Evolutionary conservation across 1,284 basidiomycete species (phyloP), one percentile per base, ranked within the genome.

Genomic region (Cutaneotrichosporon dermatis): DNA sequence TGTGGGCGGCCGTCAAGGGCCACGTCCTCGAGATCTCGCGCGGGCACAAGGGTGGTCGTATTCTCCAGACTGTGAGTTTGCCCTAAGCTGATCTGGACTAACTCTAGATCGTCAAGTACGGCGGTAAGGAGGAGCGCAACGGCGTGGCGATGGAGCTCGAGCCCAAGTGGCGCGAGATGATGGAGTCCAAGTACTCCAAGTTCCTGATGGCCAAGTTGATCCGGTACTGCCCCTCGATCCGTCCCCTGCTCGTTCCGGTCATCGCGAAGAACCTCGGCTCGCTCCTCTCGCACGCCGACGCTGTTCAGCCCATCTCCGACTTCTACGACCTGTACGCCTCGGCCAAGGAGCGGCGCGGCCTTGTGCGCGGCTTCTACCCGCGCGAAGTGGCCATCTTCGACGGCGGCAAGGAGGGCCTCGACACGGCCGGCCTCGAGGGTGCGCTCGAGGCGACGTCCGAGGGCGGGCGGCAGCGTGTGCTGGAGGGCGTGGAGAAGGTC

Each of bases 121-220:
- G 91, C 2, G 81, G 83, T n/a, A 86, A 87, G 76, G 84, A 83
- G 67, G 87, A 91, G 74, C 77, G 90, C 52, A 83, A 89, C 44
- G 86, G 89, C 71, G 83, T 94, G 51, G 91, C 90, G 0, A 78
- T 79, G 35, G 91, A 94, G 77, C 81, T 94, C 54, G 86, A 88
- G 73, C 90, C 90, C 4, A 82, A 83, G 61, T 93, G 86, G 74
- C 83, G 82, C 69, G 85, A 86, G 42, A 82, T 93, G 63, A 86
- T 86, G 54, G 88, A 90, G 76, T 89, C 85, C 71, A 90, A 88
- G 78, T 94, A 94, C 76, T 92, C 90, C 41, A 94, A 92, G 89
- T 93, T 92, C 75, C 81, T 94, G 12, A 86, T 92, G 58, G 83
- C 85, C 39, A 93, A 92, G 79, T 82, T 93, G 49, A 87, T 92